A percentile compares a stretch with the other conserved stretches of the same genome.
Evolutionary conservation across 2,329 filamentous ascomycete genomes (phyloP).

Genomic region (Cytospora piceicola): DNA sequence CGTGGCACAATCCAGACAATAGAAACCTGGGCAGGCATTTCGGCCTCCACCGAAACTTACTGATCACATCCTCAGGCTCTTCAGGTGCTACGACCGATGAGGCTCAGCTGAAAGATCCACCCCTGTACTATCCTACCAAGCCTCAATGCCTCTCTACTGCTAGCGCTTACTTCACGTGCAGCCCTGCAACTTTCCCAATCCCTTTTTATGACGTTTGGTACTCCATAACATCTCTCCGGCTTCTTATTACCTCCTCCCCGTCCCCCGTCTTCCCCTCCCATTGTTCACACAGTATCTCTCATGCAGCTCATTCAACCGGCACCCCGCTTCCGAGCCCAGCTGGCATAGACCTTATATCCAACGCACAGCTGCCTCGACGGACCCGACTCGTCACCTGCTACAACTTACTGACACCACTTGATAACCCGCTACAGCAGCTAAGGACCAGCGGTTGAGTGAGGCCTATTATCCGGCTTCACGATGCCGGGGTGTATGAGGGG

Average conservation of each 20-base stretch:
- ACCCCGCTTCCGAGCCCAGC: neutral
- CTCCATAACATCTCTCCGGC: neutral
- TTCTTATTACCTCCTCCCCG: neutral
- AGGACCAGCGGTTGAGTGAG: neutral
- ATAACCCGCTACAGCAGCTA: neutral
- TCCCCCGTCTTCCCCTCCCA: neutral
- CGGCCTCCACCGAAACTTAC: conserved; percentile 10
- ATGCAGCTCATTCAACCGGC: neutral
- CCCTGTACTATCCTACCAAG: conserved; percentile 23
- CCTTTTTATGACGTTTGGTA: conserved; percentile 18
- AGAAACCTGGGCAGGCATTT: neutral
- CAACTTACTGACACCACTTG: neutral
- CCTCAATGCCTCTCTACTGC: conserved; percentile 16
- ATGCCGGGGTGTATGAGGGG: conserved; percentile 11
- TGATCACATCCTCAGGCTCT: conserved; percentile 9
- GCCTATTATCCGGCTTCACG: neutral
- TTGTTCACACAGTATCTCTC: neutral
- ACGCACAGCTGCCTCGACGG: conserved; percentile 1
- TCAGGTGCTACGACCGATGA: conserved; percentile 20
- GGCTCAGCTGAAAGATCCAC: conserved; percentile 29
- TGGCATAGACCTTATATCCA: neutral
- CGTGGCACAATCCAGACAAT: neutral
- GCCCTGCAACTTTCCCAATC: conserved; percentile 8
- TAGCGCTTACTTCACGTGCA: conserved; percentile 30
- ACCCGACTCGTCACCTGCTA: neutral